Percentiles rank a stretch among this genome's conserved stretches.
Conservation (phyloP, 2,329 filamentous ascomycete species). For the Penicillium griseofulvum region DNA sequence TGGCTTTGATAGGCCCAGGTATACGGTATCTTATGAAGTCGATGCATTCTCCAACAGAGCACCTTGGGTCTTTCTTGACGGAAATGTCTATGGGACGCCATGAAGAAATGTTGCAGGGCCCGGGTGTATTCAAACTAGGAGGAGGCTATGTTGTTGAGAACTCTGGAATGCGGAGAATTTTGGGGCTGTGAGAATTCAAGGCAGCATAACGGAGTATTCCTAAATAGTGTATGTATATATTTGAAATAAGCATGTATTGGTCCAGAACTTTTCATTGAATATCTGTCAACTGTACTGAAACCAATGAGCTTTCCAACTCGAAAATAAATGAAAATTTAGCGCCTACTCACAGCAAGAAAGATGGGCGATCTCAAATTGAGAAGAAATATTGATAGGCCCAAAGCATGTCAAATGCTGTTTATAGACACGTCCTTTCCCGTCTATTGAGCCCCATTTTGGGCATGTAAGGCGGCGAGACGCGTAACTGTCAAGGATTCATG, state of each 20-base stretch:
- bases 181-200: constrained; percentile 7
- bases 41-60: constrained; percentile 44
- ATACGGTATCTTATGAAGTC: constrained; percentile 19
- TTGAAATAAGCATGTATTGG: not conserved
- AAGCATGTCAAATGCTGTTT: not conserved
- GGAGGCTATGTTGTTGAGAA: constrained; percentile 17
- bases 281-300: not conserved
- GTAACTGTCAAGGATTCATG: not conserved
- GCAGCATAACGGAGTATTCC: not conserved
- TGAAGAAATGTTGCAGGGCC: constrained; percentile 12
- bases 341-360: not conserved
- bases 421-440: not conserved
- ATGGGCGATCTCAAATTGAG: not conserved
- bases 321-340: not conserved
- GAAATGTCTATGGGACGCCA: constrained; percentile 42
- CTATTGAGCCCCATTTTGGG: constrained; percentile 4
- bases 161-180: constrained; percentile 15
- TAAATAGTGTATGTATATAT: not conserved
- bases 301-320: too few species aligned
- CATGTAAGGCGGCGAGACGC: not conserved
- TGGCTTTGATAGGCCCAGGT: constrained; percentile 18
- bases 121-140: constrained; percentile 13
- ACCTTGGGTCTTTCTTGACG: constrained; percentile 49
- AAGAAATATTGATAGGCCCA: not conserved
- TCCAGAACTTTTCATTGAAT: not conserved